Base-by-base conservation (phyloP, 228 moss, liverwort and hornwort species). In the Sphagnum magellanicum region DNA sequence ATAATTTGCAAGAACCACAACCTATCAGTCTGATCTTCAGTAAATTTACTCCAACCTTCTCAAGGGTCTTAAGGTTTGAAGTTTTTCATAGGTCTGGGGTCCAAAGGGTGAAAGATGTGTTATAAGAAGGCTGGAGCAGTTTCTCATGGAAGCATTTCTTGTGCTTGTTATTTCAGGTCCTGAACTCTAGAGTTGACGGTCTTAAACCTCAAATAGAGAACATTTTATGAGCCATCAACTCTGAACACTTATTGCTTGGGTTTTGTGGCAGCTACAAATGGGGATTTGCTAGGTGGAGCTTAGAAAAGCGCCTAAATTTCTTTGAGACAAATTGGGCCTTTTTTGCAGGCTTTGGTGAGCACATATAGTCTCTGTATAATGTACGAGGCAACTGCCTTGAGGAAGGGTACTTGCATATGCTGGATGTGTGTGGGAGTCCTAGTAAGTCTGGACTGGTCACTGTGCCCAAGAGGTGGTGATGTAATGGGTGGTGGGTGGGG, bases 291-390 rank as follows among this genome's bases (percentile, higher is more conserved):
- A 84, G 86, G 66, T 98, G 94, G 98, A 94, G 83, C 75, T 90
- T 98, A 58, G 94, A 98, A 70, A 90, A 77, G 72, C 91, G 98
- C 69, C 83, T 98, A 17, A 52, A 75, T 6, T 98, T 88, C 74
- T 94, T 98, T 76, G 98, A 98, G 81, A 90, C 93, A 72, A 92
- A 90, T 67, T 98, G 94, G 98, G 98, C 98, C 65, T 98, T 94
- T 76, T 98, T 98, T 81, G 98, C 94, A 58, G 98, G 98, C 52
- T 98, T 94, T 62, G 98, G 95, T 95, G 76, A 80, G 82, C 70
- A 65, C 61, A 60, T 51, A 67, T 16, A 48, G 46, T 13, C 63
- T 16, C 11, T 65, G 74, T 62, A 4, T 59, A 4, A 51, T 47
- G 50, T 64, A 17, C 4, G 1, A 64, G 32, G 32, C 32, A 32